Percentiles rank a stretch among this genome's conserved stretches.
Conservation (phyloP, 257 asterid genomes). For the Solanum bulbocastanum region DNA sequence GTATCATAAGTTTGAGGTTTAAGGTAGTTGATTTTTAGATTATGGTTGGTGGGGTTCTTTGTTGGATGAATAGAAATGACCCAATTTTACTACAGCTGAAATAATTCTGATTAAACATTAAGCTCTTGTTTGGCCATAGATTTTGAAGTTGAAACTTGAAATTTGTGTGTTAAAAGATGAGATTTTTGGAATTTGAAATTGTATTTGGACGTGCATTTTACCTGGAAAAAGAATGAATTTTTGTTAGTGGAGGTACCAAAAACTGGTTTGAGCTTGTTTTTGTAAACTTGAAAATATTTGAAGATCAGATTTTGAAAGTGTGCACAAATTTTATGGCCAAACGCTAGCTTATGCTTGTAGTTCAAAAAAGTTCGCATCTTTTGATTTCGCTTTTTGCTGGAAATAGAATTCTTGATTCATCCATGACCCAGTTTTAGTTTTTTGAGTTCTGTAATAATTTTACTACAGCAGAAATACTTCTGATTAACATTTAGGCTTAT, state of each 20-base stretch:
- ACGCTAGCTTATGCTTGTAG: not conserved
- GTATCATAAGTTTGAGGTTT: not conserved
- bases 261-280: not conserved
- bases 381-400: not conserved
- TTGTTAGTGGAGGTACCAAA: not conserved
- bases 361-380: not conserved
- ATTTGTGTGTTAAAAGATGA: not conserved
- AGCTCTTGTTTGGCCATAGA: not conserved
- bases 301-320: not conserved
- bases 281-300: not conserved
- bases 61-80: not conserved
- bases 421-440: not conserved
- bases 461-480: not conserved
- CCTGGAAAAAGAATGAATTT: not conserved
- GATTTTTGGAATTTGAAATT: not conserved
- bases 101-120: not conserved
- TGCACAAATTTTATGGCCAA: not conserved
- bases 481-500: not conserved
- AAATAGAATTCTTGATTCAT: not conserved
- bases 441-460: not conserved
- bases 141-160: not conserved
- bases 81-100: not conserved
- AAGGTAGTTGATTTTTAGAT: not conserved
- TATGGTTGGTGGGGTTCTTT: not conserved
- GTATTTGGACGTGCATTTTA: not conserved